Percentiles rank a stretch among this genome's conserved stretches.
phyloP scores from a whole-genome alignment of 768 basidiomycete species.

The Clitopilus hobsonii region DNA sequence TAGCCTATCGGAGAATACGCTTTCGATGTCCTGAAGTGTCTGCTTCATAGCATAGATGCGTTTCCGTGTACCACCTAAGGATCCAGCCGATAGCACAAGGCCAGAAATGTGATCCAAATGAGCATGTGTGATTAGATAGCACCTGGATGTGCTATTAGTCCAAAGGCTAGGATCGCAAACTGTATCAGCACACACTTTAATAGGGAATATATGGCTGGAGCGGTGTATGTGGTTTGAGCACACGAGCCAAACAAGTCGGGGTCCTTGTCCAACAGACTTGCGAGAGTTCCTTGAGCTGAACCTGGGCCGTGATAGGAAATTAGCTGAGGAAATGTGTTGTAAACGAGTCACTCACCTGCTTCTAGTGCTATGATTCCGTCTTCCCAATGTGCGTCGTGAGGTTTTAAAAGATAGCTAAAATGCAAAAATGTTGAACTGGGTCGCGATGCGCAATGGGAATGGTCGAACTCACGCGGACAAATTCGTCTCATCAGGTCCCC shows the following conservation, averaged over 20 bases:
- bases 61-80: conserved; percentile 56
- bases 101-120: conserved; percentile 89
- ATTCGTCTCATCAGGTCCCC: conserved; percentile 88
- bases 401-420: conserved; percentile 84
- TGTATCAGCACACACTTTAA: conserved; percentile 32
- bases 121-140: conserved; percentile 82
- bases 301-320: conserved; percentile 40
- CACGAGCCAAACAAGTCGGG: conserved; percentile 47
- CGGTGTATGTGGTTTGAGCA: conserved; percentile 26
- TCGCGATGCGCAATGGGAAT: no score
- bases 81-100: conserved; percentile 80
- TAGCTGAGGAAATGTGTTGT: not conserved
- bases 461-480: conserved; percentile 65
- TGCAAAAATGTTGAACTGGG: conserved; percentile 6
- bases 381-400: conserved; percentile 59
- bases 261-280: conserved; percentile 50
- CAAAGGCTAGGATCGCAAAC: not conserved
- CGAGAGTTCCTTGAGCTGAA: conserved; percentile 80
- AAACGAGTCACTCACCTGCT: conserved; percentile 57
- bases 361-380: conserved; percentile 84
- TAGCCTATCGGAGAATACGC: conserved; percentile 69
- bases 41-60: conserved; percentile 57
- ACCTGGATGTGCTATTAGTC: conserved; percentile 43
- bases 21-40: conserved; percentile 65
- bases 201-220: conserved; percentile 50